phyloP scores from a whole-genome alignment of 73 alveolate genomes.

The Halteria grandinella region DNA sequence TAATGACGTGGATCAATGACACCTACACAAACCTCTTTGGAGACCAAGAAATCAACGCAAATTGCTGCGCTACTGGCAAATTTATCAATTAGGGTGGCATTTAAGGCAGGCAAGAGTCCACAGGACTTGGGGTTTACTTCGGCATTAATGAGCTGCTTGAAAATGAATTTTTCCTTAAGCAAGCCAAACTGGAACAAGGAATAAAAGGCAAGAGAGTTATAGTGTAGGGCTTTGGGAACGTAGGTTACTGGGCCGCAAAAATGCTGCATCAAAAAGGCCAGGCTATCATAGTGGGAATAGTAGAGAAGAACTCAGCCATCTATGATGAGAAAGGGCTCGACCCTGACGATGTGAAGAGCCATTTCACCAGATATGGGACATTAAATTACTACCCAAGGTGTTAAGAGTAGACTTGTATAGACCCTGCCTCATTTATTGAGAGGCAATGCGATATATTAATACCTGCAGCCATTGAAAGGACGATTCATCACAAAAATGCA shows the following conservation, averaged over 20 bases:
- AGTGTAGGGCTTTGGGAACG: conserved; percentile 64
- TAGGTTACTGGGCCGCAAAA: conserved; percentile 55
- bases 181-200: conserved; percentile 9
- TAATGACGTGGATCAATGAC: conserved; percentile 79
- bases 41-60: conserved; percentile 65
- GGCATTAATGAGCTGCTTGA: conserved; percentile 41
- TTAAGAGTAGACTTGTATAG: conserved; percentile 31
- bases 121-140: conserved; percentile 62
- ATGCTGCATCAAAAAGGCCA: conserved; percentile 59
- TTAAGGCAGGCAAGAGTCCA: conserved; percentile 69
- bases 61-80: conserved; percentile 76
- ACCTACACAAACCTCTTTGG: conserved; percentile 57
- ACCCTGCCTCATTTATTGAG: conserved; percentile 56
- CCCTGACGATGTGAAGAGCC: conserved; percentile 68
- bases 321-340: conserved; percentile 72
- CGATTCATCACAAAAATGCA: conserved; percentile 73
- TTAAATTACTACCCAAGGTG: conserved; percentile 74
- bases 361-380: conserved; percentile 63
- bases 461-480: conserved; percentile 74
- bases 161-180: conserved; percentile 34
- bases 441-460: conserved; percentile 75
- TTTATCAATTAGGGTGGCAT: conserved; percentile 69
- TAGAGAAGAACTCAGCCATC: conserved; percentile 78
- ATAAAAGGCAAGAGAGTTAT: conserved; percentile 47
- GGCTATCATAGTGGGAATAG: conserved; percentile 70